phyloP scores from a whole-genome alignment of 495 filamentous ascomycete species.

The Daldinia concentrica region DNA sequence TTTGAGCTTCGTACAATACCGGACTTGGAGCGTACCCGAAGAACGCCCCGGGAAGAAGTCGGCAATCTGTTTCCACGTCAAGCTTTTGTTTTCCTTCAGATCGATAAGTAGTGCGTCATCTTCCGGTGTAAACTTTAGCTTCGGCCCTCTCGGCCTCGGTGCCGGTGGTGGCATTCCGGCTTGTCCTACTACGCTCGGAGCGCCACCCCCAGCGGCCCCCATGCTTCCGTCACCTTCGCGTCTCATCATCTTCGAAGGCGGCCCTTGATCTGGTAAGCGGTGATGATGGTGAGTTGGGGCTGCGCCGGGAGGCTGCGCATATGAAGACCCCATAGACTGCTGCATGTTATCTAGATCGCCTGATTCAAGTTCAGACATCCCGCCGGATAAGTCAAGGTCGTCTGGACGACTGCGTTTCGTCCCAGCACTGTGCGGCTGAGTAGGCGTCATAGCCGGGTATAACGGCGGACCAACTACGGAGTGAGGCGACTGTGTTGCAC shows the following conservation, averaged over 20 bases:
- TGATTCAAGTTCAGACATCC: conserved; percentile 59
- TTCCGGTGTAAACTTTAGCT: conserved; percentile 89
- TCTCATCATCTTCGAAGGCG: conserved; percentile 65
- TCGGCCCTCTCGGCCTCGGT: conserved; percentile 78
- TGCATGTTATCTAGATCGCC: conserved; percentile 60
- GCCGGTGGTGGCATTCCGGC: conserved; percentile 84
- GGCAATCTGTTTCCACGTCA: conserved; percentile 96
- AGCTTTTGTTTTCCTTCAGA: conserved; percentile 88
- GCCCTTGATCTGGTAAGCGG: conserved; percentile 70
- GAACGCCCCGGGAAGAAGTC: conserved; percentile 92
- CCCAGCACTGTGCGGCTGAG: conserved; percentile 54
- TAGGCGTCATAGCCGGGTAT: conserved; percentile 57
- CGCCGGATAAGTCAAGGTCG: conserved; percentile 60
- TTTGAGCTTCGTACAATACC: conserved; percentile 93
- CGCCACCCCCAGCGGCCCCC: conserved; percentile 54
- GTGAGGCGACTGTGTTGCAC: conserved; percentile 54
- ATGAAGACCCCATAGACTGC: conserved; percentile 57
- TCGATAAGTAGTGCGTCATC: conserved; percentile 86
- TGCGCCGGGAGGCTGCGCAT: conserved; percentile 50
- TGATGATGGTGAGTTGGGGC: conserved; percentile 75
- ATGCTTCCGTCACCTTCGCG: conserved; percentile 58
- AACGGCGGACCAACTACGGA: conserved; percentile 52
- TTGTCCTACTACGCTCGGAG: conserved; percentile 80
- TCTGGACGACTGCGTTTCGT: conserved; percentile 59
- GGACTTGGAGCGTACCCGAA: conserved; percentile 87